A percentile compares a stretch with the other conserved stretches of the same genome.
phyloP scores from a whole-genome alignment of 495 filamentous ascomycete species.

The Diplogelasinospora grovesii region DNA sequence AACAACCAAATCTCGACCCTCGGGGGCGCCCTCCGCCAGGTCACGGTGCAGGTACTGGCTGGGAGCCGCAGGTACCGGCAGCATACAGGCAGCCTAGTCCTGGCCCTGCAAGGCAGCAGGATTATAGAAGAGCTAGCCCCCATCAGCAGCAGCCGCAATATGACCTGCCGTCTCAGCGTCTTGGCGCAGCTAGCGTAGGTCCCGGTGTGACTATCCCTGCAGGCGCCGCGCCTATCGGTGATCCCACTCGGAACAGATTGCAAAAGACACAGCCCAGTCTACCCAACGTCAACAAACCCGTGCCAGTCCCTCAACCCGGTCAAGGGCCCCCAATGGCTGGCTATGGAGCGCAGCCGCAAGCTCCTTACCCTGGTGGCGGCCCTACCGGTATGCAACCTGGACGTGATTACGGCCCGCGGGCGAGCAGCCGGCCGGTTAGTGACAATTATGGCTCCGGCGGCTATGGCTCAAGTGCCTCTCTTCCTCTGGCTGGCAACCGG shows the following conservation, averaged over 20 bases:
- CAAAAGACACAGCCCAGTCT: constrained; percentile 36
- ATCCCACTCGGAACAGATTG: constrained; percentile 25
- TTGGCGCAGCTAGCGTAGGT: constrained; percentile 6
- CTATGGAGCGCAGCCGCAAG: constrained; percentile 8
- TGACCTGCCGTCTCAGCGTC: constrained; percentile 8
- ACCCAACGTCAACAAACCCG: constrained; percentile 16
- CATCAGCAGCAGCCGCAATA: constrained; percentile 10
- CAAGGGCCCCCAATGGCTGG: constrained; percentile 14
- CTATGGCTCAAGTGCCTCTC: constrained; percentile 12
- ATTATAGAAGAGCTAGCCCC: constrained; percentile 5
- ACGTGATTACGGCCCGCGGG: constrained; percentile 19
- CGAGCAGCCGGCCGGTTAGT: constrained; percentile 19
- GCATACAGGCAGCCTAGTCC: constrained; percentile 39
- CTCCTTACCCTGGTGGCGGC: neutral
- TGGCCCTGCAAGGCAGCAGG: constrained; percentile 18
- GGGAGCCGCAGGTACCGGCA: constrained; percentile 37
- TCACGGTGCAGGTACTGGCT: constrained; percentile 28
- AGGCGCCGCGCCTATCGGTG: constrained; percentile 16
- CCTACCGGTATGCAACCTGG: constrained; percentile 12
- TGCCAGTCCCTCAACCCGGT: constrained; percentile 11
- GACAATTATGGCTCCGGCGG: constrained; percentile 21
- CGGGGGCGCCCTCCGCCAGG: constrained; percentile 18
- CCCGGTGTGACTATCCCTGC: constrained; percentile 7
- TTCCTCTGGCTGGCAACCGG: constrained; percentile 8
- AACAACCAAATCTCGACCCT: constrained; percentile 9